Conservation (phyloP, 306 rosid genomes). For the Prunus mongolica region DNA sequence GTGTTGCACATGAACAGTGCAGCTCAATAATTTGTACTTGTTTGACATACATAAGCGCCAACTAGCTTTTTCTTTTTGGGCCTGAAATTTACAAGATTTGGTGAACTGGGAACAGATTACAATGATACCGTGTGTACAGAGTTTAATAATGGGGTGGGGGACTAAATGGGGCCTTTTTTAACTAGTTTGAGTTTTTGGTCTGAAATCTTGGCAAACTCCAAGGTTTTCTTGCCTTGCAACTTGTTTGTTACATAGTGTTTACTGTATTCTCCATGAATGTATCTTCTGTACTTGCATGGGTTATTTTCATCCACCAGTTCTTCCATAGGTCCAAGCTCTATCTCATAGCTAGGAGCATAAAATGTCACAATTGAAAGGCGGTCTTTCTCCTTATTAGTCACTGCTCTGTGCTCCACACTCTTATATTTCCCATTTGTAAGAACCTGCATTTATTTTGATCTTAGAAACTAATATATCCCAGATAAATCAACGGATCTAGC, state of each 20-base stretch:
- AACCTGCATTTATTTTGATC: slow-evolving; percentile 44
- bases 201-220: slow-evolving; percentile 77
- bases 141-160: slow-evolving; percentile 27
- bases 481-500: no score
- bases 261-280: slow-evolving; percentile 94
- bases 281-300: slow-evolving; percentile 70
- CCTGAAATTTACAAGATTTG: slow-evolving; percentile 18
- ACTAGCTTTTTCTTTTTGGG: slow-evolving; percentile 14
- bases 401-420: slow-evolving; percentile 98
- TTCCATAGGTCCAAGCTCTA: slow-evolving; percentile 79
- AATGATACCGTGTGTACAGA: slow-evolving; percentile 2
- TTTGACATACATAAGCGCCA: slow-evolving; percentile 24
- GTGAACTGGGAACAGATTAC: slow-evolving; percentile 17
- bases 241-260: slow-evolving; percentile 82
- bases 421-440: slow-evolving; percentile 89
- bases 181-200: slow-evolving; percentile 23
- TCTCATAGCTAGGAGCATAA: slow-evolving; percentile 88
- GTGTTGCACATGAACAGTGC: slow-evolving; percentile 22
- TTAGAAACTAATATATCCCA: neutral
- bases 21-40: slow-evolving; percentile 28
- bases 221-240: slow-evolving; percentile 79
- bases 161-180: slow-evolving; percentile 25
- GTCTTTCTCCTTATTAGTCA: slow-evolving; percentile 65
- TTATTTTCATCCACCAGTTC: slow-evolving; percentile 61
- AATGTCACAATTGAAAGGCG: slow-evolving; percentile 83